phyloP scores from a whole-genome alignment of 176 grass and related monocot species.

The Alopecurus myosuroides region DNA sequence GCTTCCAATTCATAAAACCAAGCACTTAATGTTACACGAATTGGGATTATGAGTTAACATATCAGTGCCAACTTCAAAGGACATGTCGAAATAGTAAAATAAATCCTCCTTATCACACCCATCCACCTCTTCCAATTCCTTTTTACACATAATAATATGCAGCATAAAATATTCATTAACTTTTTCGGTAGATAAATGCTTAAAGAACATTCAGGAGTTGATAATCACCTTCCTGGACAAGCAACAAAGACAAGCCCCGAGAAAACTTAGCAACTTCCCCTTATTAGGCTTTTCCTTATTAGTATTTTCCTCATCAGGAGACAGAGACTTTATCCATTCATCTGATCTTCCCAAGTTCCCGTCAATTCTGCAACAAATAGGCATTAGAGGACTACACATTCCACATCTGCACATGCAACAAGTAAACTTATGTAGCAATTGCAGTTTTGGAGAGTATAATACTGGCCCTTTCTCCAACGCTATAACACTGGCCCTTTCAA shows the following conservation, averaged over 20 bases:
- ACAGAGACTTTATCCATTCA: conserved; percentile 12
- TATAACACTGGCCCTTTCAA: neutral
- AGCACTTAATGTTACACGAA: neutral
- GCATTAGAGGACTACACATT: conserved; percentile 3
- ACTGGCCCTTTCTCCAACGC: neutral
- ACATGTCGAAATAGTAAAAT: neutral
- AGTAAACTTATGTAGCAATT: neutral
- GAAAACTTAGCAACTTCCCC: neutral
- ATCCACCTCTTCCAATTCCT: neutral
- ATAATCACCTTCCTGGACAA: neutral
- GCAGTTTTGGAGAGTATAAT: neutral
- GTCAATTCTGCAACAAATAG: conserved; percentile 25
- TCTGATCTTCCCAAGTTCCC: neutral
- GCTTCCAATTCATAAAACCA: conserved; percentile 4
- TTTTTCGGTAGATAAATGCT: neutral
- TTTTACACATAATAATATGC: conserved; percentile 21
- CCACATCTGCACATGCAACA: neutral
- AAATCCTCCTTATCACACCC: neutral
- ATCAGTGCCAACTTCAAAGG: neutral
- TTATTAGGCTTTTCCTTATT: too few relatives aligned
- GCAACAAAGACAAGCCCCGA: neutral
- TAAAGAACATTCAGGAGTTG: conserved; percentile 2
- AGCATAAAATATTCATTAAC: neutral
- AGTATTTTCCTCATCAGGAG: too few relatives aligned
- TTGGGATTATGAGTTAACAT: neutral